A percentile compares a stretch with the other conserved stretches of the same genome.
Conservation (phyloP, 768 basidiomycete genomes). For the Termitomyces sp. region DNA sequence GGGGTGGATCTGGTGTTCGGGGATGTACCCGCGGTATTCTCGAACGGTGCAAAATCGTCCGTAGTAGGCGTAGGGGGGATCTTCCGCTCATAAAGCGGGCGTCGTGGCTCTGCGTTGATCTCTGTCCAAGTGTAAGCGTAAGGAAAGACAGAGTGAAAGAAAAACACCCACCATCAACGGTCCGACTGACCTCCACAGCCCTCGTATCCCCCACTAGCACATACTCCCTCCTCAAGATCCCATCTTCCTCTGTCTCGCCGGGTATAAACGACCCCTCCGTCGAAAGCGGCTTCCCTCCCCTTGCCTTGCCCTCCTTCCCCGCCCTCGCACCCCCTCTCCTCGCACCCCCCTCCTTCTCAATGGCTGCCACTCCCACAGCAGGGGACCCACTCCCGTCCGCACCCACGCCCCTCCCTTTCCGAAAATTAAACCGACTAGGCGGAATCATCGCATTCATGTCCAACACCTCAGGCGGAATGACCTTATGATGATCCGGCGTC, state of each 20-base stretch:
- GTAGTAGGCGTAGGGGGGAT: constrained; percentile 43
- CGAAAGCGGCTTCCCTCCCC: constrained; percentile 31
- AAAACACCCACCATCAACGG: constrained; percentile 75
- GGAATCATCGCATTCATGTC: constrained; percentile 40
- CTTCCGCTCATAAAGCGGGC: constrained; percentile 56
- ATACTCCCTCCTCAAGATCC: constrained; percentile 79
- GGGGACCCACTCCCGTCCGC: neutral
- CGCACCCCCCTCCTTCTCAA: too few species aligned
- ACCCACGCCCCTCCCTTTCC: constrained; percentile 25
- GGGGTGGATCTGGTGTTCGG: neutral
- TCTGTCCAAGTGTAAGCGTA: constrained; percentile 37
- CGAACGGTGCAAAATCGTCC: constrained; percentile 39
- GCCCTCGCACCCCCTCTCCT: too few species aligned
- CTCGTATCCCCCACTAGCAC: constrained; percentile 89
- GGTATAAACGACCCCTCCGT: constrained; percentile 70
- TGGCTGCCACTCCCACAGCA: too few species aligned
- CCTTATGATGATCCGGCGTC: constrained; percentile 41
- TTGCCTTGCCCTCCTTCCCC: too few species aligned
- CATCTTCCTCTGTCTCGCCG: constrained; percentile 83
- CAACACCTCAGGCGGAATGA: constrained; percentile 32
- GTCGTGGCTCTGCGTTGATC: constrained; percentile 55
- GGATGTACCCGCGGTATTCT: constrained; percentile 7
- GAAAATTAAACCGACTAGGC: constrained; percentile 76
- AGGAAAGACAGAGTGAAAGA: neutral
- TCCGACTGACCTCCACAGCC: constrained; percentile 87